Percentiles rank a stretch among this genome's conserved stretches.
Conservation (phyloP, 2,329 filamentous ascomycete genomes). For the Elsinoe batatas region DNA sequence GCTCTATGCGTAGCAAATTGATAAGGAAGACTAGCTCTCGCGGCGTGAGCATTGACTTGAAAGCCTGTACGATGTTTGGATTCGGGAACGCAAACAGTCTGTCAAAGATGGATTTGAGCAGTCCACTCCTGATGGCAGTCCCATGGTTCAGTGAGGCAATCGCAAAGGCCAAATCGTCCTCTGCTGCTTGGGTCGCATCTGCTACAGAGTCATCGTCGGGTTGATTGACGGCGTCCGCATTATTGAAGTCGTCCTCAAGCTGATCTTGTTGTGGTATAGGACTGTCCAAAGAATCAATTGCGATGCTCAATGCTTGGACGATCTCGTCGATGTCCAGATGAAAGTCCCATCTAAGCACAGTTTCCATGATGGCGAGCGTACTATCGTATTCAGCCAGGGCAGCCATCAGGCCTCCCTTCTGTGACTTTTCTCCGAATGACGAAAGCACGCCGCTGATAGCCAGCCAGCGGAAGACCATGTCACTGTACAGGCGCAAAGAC, state of each 20-base stretch:
- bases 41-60: conserved; percentile 54
- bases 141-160: conserved; percentile 58
- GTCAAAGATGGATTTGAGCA: conserved; percentile 57
- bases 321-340: conserved; percentile 58
- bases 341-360: conserved; percentile 52
- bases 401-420: conserved; percentile 48
- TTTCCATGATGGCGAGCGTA: conserved; percentile 55
- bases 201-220: conserved; percentile 51
- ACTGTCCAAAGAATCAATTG: conserved; percentile 59
- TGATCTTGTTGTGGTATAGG: conserved; percentile 23
- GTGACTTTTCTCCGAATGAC: not conserved
- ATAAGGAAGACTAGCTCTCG: conserved; percentile 63
- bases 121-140: conserved; percentile 51
- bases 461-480: conserved; percentile 48
- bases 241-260: conserved; percentile 2
- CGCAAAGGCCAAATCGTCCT: conserved; percentile 55
- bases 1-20: conserved; percentile 60
- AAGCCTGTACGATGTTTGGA: conserved; percentile 48
- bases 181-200: conserved; percentile 19
- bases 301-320: conserved; percentile 52
- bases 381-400: conserved; percentile 57
- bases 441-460: conserved; percentile 44
- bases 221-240: conserved; percentile 19
- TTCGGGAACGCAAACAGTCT: conserved; percentile 59
- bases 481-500: not conserved